These are phyloP conservation scores for Boletus patriciae DNA, from an alignment of 768 basidiomycete genomes.

Conservation along the genomic window DNA sequence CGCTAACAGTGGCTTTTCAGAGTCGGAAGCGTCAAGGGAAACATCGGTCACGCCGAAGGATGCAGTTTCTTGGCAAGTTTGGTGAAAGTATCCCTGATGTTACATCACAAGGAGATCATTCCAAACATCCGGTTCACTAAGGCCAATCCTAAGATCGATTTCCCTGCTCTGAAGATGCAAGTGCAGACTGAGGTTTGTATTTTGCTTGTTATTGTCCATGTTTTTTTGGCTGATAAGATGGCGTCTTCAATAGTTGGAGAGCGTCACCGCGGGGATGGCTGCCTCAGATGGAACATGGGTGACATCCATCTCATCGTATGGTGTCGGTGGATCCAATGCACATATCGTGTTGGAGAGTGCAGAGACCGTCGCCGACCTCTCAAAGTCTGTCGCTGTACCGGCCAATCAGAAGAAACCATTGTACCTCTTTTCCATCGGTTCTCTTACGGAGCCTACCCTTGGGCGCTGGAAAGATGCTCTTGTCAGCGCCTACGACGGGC, in stretches of 20 bases:
- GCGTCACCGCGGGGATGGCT: conserved; percentile 29
- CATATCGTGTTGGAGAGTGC: conserved; percentile 33
- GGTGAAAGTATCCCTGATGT: conserved; percentile 35
- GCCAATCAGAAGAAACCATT: conserved; percentile 14
- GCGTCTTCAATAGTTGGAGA: conserved; percentile 18
- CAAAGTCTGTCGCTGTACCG: background rate
- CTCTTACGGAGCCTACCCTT: conserved; percentile 28
- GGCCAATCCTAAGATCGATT: conserved; percentile 30
- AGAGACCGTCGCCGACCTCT: conserved; percentile 17
- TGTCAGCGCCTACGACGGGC: conserved; percentile 10
- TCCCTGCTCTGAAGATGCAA: conserved; percentile 24
- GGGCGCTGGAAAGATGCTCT: conserved; percentile 29
- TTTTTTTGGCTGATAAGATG: background rate
- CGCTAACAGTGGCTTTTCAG: conserved; percentile 4
- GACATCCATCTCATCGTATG: conserved; percentile 35
- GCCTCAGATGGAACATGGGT: conserved; percentile 30
- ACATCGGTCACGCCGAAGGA: conserved; percentile 29
- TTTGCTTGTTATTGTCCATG: background rate
- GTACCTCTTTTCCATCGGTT: conserved; percentile 30
- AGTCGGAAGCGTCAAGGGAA: conserved; percentile 30
- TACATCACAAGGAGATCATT: conserved; percentile 31
- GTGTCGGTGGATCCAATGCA: conserved; percentile 37
- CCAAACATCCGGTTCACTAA: conserved; percentile 30
- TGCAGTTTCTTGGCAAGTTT: conserved; percentile 37
- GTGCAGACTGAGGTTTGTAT: conserved; percentile 25